phyloP scores from a whole-genome alignment of 768 basidiomycete species.

The Bullera alba region DNA sequence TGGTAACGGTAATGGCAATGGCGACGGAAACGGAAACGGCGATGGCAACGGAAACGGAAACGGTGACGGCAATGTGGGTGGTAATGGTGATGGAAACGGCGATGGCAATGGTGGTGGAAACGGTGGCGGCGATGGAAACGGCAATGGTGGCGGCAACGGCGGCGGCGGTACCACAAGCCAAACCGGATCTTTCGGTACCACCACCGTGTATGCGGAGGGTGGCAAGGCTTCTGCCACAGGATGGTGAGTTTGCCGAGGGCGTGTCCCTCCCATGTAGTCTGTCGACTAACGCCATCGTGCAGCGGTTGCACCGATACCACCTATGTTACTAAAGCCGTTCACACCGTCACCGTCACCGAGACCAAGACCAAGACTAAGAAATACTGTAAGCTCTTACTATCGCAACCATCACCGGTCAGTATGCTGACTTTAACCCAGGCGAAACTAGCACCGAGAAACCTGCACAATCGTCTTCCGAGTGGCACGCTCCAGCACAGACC shows the following conservation, averaged over 20 bases:
- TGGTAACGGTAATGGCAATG: constrained; percentile 5
- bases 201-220: too few species aligned
- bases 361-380: constrained; percentile 1
- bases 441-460: not conserved
- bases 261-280: not conserved
- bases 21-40: not conserved
- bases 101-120: not conserved
- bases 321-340: not conserved
- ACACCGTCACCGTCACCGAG: not conserved
- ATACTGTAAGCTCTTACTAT: not conserved
- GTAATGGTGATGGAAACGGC: constrained; percentile 2
- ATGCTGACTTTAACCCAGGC: too few species aligned
- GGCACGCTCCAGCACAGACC: not conserved
- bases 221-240: not conserved
- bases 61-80: not conserved
- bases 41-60: not conserved
- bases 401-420: not conserved
- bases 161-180: not conserved
- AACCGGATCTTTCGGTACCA: too few species aligned
- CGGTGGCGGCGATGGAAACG: not conserved
- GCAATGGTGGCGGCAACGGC: not conserved
- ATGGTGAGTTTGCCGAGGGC: not conserved
- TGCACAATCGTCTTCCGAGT: not conserved
- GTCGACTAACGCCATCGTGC: too few species aligned
- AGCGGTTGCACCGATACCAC: too few species aligned